phyloP scores from a whole-genome alignment of 2,329 filamentous ascomycete species.

The Monilinia laxa region DNA sequence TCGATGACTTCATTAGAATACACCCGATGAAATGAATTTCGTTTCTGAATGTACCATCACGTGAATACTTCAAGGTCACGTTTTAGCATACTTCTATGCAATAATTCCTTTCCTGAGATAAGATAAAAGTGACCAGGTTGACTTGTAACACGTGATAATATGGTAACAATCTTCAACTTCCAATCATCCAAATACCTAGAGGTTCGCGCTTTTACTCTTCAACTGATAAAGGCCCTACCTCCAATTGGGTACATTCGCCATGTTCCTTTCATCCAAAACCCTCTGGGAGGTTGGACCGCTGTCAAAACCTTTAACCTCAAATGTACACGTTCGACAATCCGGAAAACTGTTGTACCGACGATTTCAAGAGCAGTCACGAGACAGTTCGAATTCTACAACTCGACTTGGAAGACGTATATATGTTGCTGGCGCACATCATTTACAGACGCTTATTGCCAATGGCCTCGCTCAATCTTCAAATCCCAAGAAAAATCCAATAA shows the following conservation, averaged over 20 bases:
- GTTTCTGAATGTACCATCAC: no score
- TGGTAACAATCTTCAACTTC: background rate
- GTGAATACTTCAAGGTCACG: no score
- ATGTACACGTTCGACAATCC: background rate
- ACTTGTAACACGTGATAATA: background rate
- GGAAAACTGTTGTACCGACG: background rate
- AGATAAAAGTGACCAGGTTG: no score
- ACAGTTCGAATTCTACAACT: background rate
- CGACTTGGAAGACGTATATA: background rate
- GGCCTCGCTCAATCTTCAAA: constrained; percentile 3
- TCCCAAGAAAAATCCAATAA: background rate
- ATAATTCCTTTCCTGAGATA: no score
- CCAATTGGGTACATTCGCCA: constrained; percentile 1
- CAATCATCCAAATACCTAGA: background rate
- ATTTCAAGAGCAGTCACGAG: constrained; percentile 6
- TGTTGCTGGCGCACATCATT: background rate
- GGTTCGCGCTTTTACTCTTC: background rate
- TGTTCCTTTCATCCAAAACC: background rate
- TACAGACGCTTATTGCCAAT: constrained; percentile 12
- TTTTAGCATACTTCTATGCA: no score
- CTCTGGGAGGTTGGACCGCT: constrained; percentile 9
- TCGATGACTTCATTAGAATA: no score
- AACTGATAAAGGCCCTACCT: background rate
- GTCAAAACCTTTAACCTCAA: constrained; percentile 3
- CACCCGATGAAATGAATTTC: no score